Conservation (phyloP, 129 eudicot species). For the Sambucus nigra region DNA sequence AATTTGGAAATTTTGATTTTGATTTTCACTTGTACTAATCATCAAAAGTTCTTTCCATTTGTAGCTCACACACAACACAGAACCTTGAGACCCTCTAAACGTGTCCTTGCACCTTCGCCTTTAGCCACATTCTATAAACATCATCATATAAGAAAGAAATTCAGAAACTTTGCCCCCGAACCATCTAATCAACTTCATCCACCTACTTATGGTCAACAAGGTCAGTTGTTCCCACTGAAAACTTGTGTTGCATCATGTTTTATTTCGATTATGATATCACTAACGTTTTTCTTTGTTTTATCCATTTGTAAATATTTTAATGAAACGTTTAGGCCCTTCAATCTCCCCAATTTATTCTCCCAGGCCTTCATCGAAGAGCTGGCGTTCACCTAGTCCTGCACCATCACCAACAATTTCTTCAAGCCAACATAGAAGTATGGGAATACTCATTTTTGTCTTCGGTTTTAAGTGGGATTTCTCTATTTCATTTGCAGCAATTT, state of each 20-base stretch:
- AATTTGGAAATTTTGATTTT: not conserved
- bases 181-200: slow-evolving; percentile 31
- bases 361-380: slow-evolving; percentile 16
- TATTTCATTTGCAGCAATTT: not conserved
- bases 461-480: slow-evolving; percentile 1
- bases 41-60: slow-evolving; percentile 10
- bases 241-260: slow-evolving; percentile 6
- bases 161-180: slow-evolving; percentile 29
- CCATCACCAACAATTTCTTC: slow-evolving; percentile 44
- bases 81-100: slow-evolving; percentile 12
- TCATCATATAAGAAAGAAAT: slow-evolving; percentile 34
- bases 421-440: slow-evolving; percentile 28
- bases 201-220: slow-evolving; percentile 29
- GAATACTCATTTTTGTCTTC: slow-evolving; percentile 15
- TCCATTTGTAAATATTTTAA: not conserved
- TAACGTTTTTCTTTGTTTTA: slow-evolving; percentile 3
- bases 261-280: not conserved
- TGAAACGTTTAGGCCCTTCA: slow-evolving; percentile 26
- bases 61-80: slow-evolving; percentile 26
- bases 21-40: not conserved
- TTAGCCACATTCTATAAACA: slow-evolving; percentile 20
- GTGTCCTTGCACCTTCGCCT: slow-evolving; percentile 26
- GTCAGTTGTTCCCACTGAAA: slow-evolving; percentile 24
- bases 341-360: slow-evolving; percentile 26
- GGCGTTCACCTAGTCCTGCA: slow-evolving; percentile 26